These are phyloP conservation scores for Cyberlindnera galapagoensis DNA, from an alignment of 805 yeast species.

Conservation along the genomic window DNA sequence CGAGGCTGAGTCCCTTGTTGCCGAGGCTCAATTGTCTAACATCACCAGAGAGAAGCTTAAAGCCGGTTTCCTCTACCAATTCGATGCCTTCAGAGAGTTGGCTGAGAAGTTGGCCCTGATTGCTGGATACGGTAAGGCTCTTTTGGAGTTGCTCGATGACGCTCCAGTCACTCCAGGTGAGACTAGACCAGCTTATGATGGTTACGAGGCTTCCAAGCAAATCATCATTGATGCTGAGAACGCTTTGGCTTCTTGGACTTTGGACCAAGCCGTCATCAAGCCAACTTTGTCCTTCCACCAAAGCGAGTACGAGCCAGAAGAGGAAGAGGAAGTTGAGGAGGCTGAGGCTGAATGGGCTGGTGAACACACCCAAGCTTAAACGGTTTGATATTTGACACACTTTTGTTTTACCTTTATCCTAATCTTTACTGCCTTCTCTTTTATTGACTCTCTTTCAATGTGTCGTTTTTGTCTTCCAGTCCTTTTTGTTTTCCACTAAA, in stretches of 20 bases:
- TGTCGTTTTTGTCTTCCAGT: not conserved
- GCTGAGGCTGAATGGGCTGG: constrained; percentile 32
- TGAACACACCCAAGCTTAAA: constrained; percentile 16
- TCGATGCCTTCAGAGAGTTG: constrained; percentile 90
- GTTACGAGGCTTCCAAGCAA: constrained; percentile 97
- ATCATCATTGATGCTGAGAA: constrained; percentile 95
- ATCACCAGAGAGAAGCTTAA: constrained; percentile 97
- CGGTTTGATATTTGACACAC: no score
- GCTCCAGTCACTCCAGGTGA: constrained; percentile 99
- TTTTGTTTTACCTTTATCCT: not conserved
- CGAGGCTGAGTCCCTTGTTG: constrained; percentile 97
- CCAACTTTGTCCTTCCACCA: constrained; percentile 86
- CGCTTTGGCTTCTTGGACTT: constrained; percentile 94
- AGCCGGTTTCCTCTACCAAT: constrained; percentile 95
- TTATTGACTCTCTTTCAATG: not conserved
- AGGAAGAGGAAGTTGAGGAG: constrained; percentile 35
- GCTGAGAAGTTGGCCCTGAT: constrained; percentile 94
- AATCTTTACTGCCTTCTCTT: not conserved
- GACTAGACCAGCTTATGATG: constrained; percentile 96
- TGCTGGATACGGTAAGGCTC: constrained; percentile 98
- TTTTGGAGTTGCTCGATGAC: constrained; percentile 92
- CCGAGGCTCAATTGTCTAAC: constrained; percentile 97
- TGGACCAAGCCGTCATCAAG: constrained; percentile 91
- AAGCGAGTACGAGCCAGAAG: constrained; percentile 56
- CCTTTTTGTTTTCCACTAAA: constrained; percentile 1